These are phyloP conservation scores for Macrophomina pseudophaseolina DNA, from an alignment of 2,329 filamentous ascomycete species.

Conservation along the genomic window DNA sequence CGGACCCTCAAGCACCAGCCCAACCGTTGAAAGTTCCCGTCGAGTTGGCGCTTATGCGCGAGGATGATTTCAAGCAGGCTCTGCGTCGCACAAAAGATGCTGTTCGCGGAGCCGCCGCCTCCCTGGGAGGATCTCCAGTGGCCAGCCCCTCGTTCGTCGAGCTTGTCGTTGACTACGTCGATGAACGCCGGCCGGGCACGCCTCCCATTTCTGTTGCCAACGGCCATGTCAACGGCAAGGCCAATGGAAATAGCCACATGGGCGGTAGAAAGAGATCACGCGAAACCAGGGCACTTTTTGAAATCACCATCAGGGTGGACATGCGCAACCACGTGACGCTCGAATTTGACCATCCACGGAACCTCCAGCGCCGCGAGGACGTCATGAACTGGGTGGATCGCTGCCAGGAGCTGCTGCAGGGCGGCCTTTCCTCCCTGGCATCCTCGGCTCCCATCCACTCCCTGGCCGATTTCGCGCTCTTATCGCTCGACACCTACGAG, in stretches of 20 bases:
- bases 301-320: background rate
- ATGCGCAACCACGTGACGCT: conserved; percentile 5
- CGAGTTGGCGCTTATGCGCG: background rate
- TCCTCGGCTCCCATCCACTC: background rate
- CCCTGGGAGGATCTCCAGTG: background rate
- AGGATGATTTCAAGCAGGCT: background rate
- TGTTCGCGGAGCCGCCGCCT: background rate
- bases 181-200: background rate
- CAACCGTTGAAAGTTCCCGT: background rate
- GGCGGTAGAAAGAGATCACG: background rate
- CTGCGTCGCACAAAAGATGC: conserved; percentile 2
- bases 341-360: background rate
- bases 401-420: background rate
- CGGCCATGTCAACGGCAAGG: background rate
- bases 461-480: background rate
- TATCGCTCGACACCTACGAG: background rate
- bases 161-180: background rate
- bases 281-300: background rate
- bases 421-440: background rate
- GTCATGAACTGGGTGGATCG: conserved; percentile 3
- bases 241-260: background rate
- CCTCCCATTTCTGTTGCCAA: background rate
- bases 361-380: background rate
- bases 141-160: background rate
- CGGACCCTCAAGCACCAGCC: background rate